These are phyloP conservation scores for Nepenthes gracilis DNA, from an alignment of 148 eudicot genomes.

Conservation along the genomic window DNA sequence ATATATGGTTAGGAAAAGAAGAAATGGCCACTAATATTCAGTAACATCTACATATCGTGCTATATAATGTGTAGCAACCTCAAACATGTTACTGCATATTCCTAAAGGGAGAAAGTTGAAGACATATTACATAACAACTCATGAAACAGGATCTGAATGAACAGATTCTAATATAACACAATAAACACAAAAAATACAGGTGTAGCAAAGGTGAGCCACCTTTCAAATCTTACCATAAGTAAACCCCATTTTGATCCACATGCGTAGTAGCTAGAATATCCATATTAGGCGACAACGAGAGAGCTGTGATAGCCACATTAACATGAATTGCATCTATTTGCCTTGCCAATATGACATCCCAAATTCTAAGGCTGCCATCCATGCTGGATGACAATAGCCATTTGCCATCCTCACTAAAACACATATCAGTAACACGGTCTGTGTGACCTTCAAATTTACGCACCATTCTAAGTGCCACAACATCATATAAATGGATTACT, in stretches of 20 bases:
- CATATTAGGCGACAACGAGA: constrained; percentile 97
- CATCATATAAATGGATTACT: constrained; percentile 83
- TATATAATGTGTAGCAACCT: too few relatives aligned
- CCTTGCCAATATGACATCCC: constrained; percentile 91
- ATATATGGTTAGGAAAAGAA: background rate
- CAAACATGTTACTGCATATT: too few relatives aligned
- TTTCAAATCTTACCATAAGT: constrained; percentile 57
- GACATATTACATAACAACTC: too few relatives aligned
- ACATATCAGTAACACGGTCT: constrained; percentile 83
- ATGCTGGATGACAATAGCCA: constrained; percentile 97
- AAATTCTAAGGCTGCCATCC: constrained; percentile 93
- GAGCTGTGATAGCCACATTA: constrained; percentile 74
- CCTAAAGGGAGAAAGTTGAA: too few relatives aligned
- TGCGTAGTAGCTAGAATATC: constrained; percentile 95
- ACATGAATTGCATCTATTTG: constrained; percentile 90
- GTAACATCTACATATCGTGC: too few relatives aligned
- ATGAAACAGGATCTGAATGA: background rate
- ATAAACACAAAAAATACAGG: background rate
- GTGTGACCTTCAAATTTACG: constrained; percentile 94
- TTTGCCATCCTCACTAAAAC: constrained; percentile 98
- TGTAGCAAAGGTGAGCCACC: background rate
- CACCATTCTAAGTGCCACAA: constrained; percentile 79
- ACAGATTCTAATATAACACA: background rate
- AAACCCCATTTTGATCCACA: constrained; percentile 94
- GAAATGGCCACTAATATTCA: too few relatives aligned